Percentiles rank a stretch among this genome's conserved stretches.
Evolutionary conservation across 106 monocot genomes (phyloP).

Genomic region (Posidonia australis): DNA sequence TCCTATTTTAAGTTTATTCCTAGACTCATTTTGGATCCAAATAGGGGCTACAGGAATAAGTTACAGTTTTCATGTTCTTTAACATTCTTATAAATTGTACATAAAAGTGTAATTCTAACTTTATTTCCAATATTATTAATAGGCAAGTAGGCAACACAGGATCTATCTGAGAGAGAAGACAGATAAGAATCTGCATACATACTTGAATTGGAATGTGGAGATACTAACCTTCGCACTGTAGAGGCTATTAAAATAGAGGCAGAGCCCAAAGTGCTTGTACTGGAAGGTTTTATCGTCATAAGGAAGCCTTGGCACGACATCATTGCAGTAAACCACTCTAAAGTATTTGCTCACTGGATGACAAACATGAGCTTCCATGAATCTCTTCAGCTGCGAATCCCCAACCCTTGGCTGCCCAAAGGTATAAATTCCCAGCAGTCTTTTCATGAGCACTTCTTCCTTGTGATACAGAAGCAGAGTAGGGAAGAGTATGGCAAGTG

Average conservation of each 20-base stretch:
- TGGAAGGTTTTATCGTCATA: slow-evolving; percentile 51
- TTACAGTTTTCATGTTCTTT: too few relatives aligned
- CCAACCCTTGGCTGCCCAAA: slow-evolving; percentile 52
- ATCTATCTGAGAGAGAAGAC: background rate
- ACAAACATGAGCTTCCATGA: slow-evolving; percentile 15
- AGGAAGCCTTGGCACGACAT: slow-evolving; percentile 65
- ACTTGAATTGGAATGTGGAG: background rate
- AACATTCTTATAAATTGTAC: too few relatives aligned
- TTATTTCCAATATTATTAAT: background rate
- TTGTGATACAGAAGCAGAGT: slow-evolving; percentile 28
- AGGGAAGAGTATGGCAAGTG: slow-evolving; percentile 41
- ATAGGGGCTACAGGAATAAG: too few relatives aligned
- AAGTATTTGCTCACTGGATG: slow-evolving; percentile 17
- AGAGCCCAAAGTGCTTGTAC: slow-evolving; percentile 78
- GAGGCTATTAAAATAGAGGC: slow-evolving; percentile 62
- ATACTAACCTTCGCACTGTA: slow-evolving; percentile 49
- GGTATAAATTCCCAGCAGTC: slow-evolving; percentile 32
- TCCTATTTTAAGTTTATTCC: too few relatives aligned
- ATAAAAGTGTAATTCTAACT: too few relatives aligned
- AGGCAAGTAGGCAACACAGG: too few relatives aligned
- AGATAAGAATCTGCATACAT: background rate
- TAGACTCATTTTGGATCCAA: too few relatives aligned
- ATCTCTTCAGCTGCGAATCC: slow-evolving; percentile 25
- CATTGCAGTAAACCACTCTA: slow-evolving; percentile 73
- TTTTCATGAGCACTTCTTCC: slow-evolving; percentile 25